These are phyloP conservation scores for Epichloe coenophiala DNA, from an alignment of 2,329 filamentous ascomycete species.

Conservation along the genomic window DNA sequence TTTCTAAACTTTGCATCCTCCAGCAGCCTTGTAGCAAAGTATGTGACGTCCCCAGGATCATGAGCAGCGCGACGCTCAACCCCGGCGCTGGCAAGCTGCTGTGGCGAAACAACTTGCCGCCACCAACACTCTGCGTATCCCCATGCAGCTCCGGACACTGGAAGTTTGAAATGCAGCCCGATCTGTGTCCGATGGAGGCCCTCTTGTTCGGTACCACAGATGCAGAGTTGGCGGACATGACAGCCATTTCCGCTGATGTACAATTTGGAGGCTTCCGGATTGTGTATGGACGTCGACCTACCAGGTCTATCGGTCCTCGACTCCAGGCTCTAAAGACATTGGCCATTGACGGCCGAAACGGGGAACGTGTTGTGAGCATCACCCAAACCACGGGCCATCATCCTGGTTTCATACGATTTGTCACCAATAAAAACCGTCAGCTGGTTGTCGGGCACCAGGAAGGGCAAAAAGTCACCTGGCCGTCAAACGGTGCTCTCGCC, in stretches of 20 bases:
- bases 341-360: not conserved
- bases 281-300: not conserved
- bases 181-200: not conserved
- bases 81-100: not conserved
- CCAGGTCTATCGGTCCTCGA: not conserved
- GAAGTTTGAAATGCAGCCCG: not conserved
- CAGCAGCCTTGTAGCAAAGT: not conserved
- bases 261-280: not conserved
- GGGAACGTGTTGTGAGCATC: not conserved
- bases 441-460: not conserved
- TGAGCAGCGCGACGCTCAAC: not conserved
- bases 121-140: not conserved
- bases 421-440: conserved; percentile 16
- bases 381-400: not conserved
- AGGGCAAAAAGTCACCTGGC: not conserved
- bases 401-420: not conserved
- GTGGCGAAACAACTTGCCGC: not conserved
- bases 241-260: not conserved
- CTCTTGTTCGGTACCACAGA: not conserved
- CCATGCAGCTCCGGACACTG: not conserved
- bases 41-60: not conserved
- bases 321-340: not conserved
- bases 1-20: not conserved
- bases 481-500: not conserved
- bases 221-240: not conserved